Base-by-base conservation (phyloP, 768 basidiomycete species). In the Neoboletus brunneissimus region DNA sequence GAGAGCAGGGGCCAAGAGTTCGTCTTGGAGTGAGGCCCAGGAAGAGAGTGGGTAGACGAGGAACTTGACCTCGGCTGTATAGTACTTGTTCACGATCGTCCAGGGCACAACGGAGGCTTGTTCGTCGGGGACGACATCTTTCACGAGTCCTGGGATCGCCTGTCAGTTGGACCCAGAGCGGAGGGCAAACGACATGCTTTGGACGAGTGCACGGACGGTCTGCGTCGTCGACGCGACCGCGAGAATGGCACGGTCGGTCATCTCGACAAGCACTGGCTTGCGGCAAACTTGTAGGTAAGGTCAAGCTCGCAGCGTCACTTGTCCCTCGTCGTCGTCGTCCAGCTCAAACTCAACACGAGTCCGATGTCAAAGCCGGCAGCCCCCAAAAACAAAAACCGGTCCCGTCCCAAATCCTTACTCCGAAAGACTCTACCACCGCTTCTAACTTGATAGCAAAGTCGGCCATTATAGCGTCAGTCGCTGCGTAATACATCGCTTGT, bases 41-140 rank as follows among this genome's bases (percentile, higher is more conserved):
- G 77, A 75, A 31, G 75, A 72, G 51, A 83, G 67, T 18, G 78
- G 73, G 53, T 79, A 78, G 12, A 78, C 73, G 34, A 82, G 73
- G 66, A 93, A 91, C 57, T 85, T 83, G 8, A 94, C 87, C 56
- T 80, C 76, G 2, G 91, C 91, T 15, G 81, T 81, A 73, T 93
- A 94, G 72, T 94, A 94, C 68, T 82, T 86, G 75, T 92, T 92
- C 50, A 73, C 72, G 58, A 92, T 88, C 41, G 81, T 87, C 89
- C 89, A 92, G 11, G 87, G 85, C 32, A 89, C 71, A 27, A 48
- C 58, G 1, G 59, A 48, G 23, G 57, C 29, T 12, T 60, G 57
- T 25, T 67, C 65, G 25, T 61, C 62, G 48, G 58, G 42, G 35
- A 53, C 59, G 55, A 48, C 54, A 10, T 61, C 58, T 32, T 58